These are phyloP conservation scores for Rhizopogon roseolus DNA, from an alignment of 768 basidiomycete genomes.

Conservation along the genomic window DNA sequence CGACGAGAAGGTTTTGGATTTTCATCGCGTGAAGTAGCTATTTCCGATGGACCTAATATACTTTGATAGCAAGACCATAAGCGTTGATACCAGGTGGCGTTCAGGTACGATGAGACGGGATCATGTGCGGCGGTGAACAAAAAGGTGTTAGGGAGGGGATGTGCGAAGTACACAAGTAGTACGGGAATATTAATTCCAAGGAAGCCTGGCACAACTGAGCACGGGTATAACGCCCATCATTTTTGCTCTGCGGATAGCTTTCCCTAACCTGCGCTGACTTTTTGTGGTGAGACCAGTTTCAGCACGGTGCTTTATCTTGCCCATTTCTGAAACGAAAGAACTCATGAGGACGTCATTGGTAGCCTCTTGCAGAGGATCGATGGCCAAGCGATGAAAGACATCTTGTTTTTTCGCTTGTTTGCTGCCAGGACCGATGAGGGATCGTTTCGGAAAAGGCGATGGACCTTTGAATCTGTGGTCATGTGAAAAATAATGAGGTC, in stretches of 20 bases:
- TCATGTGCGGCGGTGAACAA: neutral
- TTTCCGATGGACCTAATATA: neutral
- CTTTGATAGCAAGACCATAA: neutral
- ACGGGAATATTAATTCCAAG: neutral
- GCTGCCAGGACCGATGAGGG: slow-evolving; percentile 52
- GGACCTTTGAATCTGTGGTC: slow-evolving; percentile 29
- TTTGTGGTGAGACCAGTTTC: slow-evolving; percentile 71
- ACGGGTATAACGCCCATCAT: slow-evolving; percentile 85
- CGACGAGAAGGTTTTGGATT: neutral
- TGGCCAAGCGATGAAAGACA: slow-evolving; percentile 61
- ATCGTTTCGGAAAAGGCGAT: slow-evolving; percentile 19
- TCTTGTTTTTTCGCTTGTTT: slow-evolving; percentile 54
- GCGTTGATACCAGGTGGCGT: neutral
- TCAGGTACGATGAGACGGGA: neutral
- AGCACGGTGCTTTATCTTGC: slow-evolving; percentile 70
- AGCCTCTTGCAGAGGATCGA: slow-evolving; percentile 72
- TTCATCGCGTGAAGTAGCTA: neutral
- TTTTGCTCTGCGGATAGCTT: slow-evolving; percentile 84
- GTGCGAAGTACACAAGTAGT: no score
- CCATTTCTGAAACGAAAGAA: slow-evolving; percentile 65
- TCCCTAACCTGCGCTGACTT: slow-evolving; percentile 73
- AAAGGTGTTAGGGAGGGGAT: neutral
- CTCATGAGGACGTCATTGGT: slow-evolving; percentile 56
- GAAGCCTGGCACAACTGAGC: slow-evolving; percentile 26
- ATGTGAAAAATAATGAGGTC: slow-evolving; percentile 39